Base-by-base conservation (phyloP, 2,329 filamentous ascomycete genomes). In the Acrocalymma vagum region DNA sequence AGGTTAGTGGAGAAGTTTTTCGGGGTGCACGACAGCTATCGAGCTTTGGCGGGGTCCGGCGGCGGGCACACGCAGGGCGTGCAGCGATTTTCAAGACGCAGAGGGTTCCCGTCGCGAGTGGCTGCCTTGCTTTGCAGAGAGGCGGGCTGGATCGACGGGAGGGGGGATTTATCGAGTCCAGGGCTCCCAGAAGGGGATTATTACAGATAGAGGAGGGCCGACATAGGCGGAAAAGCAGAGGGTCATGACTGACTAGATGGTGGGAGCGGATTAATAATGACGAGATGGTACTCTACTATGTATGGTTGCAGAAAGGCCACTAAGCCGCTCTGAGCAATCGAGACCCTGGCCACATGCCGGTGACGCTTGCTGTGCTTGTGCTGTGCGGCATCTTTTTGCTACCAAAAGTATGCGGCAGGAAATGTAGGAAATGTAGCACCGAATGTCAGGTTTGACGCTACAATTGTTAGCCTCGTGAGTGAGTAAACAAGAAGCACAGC, bases 1-100 rank as follows among this genome's bases (percentile, higher is more conserved):
- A 24, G 13, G 28, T 20, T 49, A 44, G 51, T 55, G 55, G 57
- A 55, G 55, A 57, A 49, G 49, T 48, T 38, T n/a, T 31, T 63
- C 51, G 60, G 60, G 54, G 50, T 51, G 50, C 62, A 65, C 63
- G 41, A 58, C 60, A 66, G 58, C 56, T 50, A 55, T 60, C 48
- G 50, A 57, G 53, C 42, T 48, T 56, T 62, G 58, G 62, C 53
- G 62, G 63, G 62, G 53, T 38, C 48, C 45, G 31, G 30, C 15
- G 14, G 37, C 42, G n/a, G n/a, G n/a, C n/a, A n/a, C 34, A 56
- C 48, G 49, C 48, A 51, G 44, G 51, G 43, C 46, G 38, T n/a
- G 39, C 13, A 29, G 17, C 25, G 16, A 27, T 34, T 35, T 24
- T 23, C 35, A 34, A 21, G 26, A 15, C 28, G 35, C 34, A 32